A percentile compares a stretch with the other conserved stretches of the same genome.
Conservation (phyloP, 805 yeast species). For the Saccharomycopsis lassenensis region DNA sequence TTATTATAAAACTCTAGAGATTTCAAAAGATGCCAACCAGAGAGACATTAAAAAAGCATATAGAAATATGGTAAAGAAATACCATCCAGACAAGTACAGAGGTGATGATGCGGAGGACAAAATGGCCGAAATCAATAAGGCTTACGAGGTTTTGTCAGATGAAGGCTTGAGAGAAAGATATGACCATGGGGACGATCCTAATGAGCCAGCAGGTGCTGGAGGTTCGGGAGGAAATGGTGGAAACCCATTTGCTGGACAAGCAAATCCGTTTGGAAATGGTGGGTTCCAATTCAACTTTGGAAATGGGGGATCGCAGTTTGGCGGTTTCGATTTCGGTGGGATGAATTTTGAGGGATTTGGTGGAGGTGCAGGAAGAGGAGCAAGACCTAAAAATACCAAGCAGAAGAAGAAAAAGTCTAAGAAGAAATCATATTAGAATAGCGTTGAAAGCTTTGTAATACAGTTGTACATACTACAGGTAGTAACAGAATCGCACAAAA, state of each 20-base stretch:
- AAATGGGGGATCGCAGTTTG: constrained; percentile 1
- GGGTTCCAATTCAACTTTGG: constrained; percentile 8
- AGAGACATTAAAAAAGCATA: constrained; percentile 72
- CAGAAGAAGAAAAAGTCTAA: too few species aligned
- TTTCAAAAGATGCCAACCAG: constrained; percentile 55
- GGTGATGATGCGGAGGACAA: constrained; percentile 66
- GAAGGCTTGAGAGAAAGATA: constrained; percentile 52
- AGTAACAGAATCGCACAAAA: too few species aligned
- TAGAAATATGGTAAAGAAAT: constrained; percentile 63
- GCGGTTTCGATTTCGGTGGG: constrained; percentile 15
- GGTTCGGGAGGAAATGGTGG: constrained; percentile 3
- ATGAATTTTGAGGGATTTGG: constrained; percentile 6
- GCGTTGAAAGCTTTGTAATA: too few species aligned
- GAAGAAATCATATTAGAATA: too few species aligned
- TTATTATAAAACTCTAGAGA: constrained; percentile 69
- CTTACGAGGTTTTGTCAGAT: constrained; percentile 75
- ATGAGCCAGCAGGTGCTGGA: constrained; percentile 24
- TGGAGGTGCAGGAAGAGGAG: too few species aligned
- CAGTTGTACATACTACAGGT: too few species aligned
- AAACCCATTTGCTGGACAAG: constrained; percentile 2
- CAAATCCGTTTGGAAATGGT: constrained; percentile 3
- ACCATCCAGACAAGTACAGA: constrained; percentile 87
- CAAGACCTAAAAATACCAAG: too few species aligned
- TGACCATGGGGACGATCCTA: constrained; percentile 52
- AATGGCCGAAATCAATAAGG: constrained; percentile 89